Evolutionary conservation across 495 filamentous ascomycete genomes (phyloP), one percentile per base, ranked within the genome.

Genomic region (Aspergillus bertholletiae): DNA sequence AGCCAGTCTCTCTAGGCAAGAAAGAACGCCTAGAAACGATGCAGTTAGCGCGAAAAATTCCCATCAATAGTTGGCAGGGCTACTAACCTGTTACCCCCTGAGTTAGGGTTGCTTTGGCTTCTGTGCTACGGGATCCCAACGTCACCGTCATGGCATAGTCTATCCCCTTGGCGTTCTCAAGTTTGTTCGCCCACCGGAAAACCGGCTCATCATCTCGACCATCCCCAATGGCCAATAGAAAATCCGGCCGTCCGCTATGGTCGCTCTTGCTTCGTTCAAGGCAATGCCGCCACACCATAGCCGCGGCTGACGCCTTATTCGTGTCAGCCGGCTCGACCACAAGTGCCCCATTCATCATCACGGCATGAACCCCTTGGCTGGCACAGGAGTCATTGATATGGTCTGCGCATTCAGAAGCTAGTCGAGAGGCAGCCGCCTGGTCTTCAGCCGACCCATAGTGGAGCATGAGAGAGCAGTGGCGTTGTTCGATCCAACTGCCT

Each of bases 341-440:
- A 22, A 97, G 81, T 20, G 85, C 86, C 28, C 84, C 84, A 28
- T 90, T 85, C 39, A 88, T 71, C n/a, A 89, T 88, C 45, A 95
- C 80, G 7, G 92, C 92, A 61, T 90, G 89, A 15, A 96, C 88
- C 12, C 83, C 81, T 67, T 93, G 88, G 49, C 79, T 84, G 61
- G 88, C 82, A 63, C 89, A 96, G 0, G 89, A 88, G 68, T 95
- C 92, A 61, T 96, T 96, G 75, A 97, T 93, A 61, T 96, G 90
- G 46, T 87, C 90, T 3, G 89, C 90, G 65, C 88, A 90, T 64
- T 96, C 92, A 15, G 84, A 86, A 3, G 90, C 92, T 62, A 91
- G 87, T 6, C 91, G 82, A 37, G 76, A 72, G 0, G 92, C 92
- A 27, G 81, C 77, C 27, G 81, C 78, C 49, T 78, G 79, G 63